Conservation (phyloP, 495 filamentous ascomycete genomes). For the Penicillium bovifimosum region DNA sequence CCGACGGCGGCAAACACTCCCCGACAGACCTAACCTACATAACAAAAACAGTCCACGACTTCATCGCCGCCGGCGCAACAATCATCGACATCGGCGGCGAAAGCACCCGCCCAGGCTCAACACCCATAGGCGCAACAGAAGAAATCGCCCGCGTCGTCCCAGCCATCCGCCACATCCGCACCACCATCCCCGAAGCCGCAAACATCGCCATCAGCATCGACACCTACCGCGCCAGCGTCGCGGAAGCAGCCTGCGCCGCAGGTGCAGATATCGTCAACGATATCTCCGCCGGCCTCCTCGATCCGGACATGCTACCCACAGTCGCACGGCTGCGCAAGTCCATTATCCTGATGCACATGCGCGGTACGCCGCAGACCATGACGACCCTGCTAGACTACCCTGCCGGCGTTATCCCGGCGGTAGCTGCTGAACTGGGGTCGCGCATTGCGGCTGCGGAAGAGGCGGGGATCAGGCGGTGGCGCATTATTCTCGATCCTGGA, state of each 20-base stretch:
- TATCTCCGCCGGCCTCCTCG: slow-evolving; percentile 75
- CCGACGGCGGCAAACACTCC: slow-evolving; percentile 70
- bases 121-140: slow-evolving; percentile 59
- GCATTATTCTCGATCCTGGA: slow-evolving; percentile 90
- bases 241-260: slow-evolving; percentile 69
- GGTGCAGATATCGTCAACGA: slow-evolving; percentile 96
- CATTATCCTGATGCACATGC: slow-evolving; percentile 92
- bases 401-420: slow-evolving; percentile 61
- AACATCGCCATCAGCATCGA: slow-evolving; percentile 76
- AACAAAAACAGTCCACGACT: slow-evolving; percentile 46
- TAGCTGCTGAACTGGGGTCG: slow-evolving; percentile 61
- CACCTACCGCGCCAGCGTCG: slow-evolving; percentile 85
- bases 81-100: slow-evolving; percentile 93
- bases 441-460: slow-evolving; percentile 73
- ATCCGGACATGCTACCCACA: slow-evolving; percentile 75
- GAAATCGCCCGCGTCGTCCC: slow-evolving; percentile 76
- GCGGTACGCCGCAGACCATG: slow-evolving; percentile 85
- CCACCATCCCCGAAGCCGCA: slow-evolving; percentile 51
- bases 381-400: slow-evolving; percentile 63
- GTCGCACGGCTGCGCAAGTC: slow-evolving; percentile 75
- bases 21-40: slow-evolving; percentile 35
- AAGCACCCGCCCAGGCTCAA: slow-evolving; percentile 74
- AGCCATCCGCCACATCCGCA: slow-evolving; percentile 66
- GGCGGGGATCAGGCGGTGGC: slow-evolving; percentile 84
- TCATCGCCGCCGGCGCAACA: slow-evolving; percentile 63